Evolutionary conservation across 495 filamentous ascomycete species (phyloP).

Genomic region (Aspergillus incahuasiensis): DNA sequence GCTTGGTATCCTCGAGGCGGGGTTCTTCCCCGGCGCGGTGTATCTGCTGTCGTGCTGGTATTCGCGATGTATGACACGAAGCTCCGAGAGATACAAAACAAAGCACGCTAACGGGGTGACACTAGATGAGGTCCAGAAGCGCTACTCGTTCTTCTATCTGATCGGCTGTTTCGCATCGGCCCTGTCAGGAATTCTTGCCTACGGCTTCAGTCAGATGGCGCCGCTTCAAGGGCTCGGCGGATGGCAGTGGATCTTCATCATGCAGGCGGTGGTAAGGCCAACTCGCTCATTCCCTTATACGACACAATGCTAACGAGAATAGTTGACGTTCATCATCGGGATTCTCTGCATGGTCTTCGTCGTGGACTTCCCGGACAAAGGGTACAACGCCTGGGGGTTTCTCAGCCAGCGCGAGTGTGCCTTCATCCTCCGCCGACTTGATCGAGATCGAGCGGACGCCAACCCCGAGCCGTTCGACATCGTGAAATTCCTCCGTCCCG

Average conservation of each 20-base stretch:
- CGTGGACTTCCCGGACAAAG: slow-evolving; percentile 45
- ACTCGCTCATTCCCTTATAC: not conserved
- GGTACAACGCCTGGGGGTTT: slow-evolving; percentile 32
- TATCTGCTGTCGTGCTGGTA: slow-evolving; percentile 66
- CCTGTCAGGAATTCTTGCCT: slow-evolving; percentile 59
- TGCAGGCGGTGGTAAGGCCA: slow-evolving; percentile 45
- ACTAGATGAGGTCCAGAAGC: slow-evolving; percentile 56
- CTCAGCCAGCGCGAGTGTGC: slow-evolving; percentile 30
- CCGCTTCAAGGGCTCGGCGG: slow-evolving; percentile 45
- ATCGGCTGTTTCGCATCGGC: slow-evolving; percentile 59
- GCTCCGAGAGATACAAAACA: not conserved
- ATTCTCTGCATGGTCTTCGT: slow-evolving; percentile 22
- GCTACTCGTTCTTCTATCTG: slow-evolving; percentile 61
- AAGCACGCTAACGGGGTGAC: not conserved
- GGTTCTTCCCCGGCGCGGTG: slow-evolving; percentile 58
- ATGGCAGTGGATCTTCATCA: slow-evolving; percentile 65
- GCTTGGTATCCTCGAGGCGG: slow-evolving; percentile 59
- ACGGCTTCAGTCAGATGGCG: slow-evolving; percentile 56
- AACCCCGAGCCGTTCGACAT: slow-evolving; percentile 26
- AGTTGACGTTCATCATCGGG: slow-evolving; percentile 10
- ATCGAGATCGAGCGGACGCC: slow-evolving; percentile 33
- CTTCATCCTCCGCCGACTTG: slow-evolving; percentile 34
- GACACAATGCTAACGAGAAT: not conserved
- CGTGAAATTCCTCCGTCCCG: slow-evolving; percentile 24
- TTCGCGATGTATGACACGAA: slow-evolving; percentile 38